phyloP scores from a whole-genome alignment of 257 asterid genomes.

The Capsicum pubescens region DNA sequence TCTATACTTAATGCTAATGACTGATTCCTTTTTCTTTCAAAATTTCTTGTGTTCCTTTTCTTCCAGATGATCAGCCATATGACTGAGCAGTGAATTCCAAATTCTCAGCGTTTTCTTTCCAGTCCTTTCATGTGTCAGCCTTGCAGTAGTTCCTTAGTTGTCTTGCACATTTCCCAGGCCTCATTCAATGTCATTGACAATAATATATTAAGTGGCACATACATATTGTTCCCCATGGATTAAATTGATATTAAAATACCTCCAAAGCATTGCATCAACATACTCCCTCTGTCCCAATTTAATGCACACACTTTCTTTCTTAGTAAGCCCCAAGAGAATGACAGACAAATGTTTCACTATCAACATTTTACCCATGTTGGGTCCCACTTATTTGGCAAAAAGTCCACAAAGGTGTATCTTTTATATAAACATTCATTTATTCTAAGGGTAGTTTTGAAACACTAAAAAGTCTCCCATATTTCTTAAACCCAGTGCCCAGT shows the following conservation, averaged over 20 bases:
- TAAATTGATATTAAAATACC: not conserved
- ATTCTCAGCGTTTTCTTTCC: not conserved
- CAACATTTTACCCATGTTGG: too few relatives aligned
- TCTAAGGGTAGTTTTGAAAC: too few relatives aligned
- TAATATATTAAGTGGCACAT: not conserved
- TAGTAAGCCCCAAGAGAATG: too few relatives aligned
- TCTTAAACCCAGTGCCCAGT: too few relatives aligned
- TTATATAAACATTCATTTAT: too few relatives aligned
- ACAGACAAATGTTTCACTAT: too few relatives aligned
- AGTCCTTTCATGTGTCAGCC: not conserved
- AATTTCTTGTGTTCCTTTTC: not conserved
- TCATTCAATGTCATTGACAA: not conserved
- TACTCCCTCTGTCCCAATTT: not conserved
- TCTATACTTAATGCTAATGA: not conserved
- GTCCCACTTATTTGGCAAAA: too few relatives aligned
- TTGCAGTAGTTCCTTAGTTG: not conserved
- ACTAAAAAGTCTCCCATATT: too few relatives aligned
- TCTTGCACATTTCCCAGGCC: not conserved
- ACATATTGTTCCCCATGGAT: not conserved
- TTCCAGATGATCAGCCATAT: slow-evolving; percentile 3
- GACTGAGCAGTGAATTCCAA: slow-evolving; percentile 7
- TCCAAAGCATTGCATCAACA: slow-evolving; percentile 7
- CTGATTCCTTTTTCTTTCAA: slow-evolving; percentile 1
- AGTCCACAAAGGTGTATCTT: too few relatives aligned
- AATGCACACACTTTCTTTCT: too few relatives aligned